Base-by-base conservation (phyloP, 495 filamentous ascomycete species). In the Neurospora tetrasperma region DNA sequence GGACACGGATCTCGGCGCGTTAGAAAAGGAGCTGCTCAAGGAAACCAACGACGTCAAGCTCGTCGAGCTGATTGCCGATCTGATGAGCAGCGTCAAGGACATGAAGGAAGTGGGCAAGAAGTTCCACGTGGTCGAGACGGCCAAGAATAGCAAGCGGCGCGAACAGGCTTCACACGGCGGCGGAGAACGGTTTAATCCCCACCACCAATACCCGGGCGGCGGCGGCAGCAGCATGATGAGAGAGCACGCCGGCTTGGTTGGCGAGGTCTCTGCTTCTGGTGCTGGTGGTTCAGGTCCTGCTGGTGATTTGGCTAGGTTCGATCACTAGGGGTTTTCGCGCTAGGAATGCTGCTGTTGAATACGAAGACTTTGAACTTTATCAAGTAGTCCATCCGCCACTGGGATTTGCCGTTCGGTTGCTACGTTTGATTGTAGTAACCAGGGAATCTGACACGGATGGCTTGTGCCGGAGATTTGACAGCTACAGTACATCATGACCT, bases 41-140 rank as follows among this genome's bases (percentile, higher is more conserved):
- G 91, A 96, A 81, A 85, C 87, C 71, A 93, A 92, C 74, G 93
- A 97, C 74, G 93, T 97, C 44, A 84, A 89, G 54, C 84, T 97
- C 0, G 86, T 94, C 69, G 85, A 87, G 9, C 79, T 98, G 4
- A 85, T 97, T 4, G 88, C 92, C 43, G 84, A 86, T 66, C 82
- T 97, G 40, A 87, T 92, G 38, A 82, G 89, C 71, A 91, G 88
- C 72, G 83, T 93, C 31, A 88, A 87, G 75, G 87, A 90, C 59
- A 87, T 90, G 31, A 84, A 89, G 43, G 89, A 91, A 54, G 80
- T 92, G 14, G 91, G 92, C n/a, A 88, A 87, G 77, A 95, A 93
- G 79, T 91, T 90, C 72, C 83, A 83, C 9, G 83, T 91, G 20
- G 81, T 95, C 31, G 89, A 93, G 69, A 74, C 79, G 27, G 84